Conservation (phyloP, 768 basidiomycete genomes). For the Phylloporus rhodoxanthus region DNA sequence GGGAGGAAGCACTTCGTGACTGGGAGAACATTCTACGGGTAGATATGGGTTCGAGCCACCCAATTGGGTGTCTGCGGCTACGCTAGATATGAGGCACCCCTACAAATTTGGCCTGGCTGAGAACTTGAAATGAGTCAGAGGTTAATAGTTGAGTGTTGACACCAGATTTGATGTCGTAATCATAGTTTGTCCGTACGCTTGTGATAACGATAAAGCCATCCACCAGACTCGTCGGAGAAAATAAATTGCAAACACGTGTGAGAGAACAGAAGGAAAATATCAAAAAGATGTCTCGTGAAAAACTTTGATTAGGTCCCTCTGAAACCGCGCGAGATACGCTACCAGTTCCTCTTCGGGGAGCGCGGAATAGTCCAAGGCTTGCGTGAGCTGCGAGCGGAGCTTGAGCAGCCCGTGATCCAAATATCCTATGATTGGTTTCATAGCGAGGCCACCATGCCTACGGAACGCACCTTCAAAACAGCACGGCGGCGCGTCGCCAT, state of each 20-base stretch:
- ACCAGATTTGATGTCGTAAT: slow-evolving; percentile 10
- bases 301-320: slow-evolving; percentile 60
- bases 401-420: slow-evolving; percentile 23
- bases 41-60: slow-evolving; percentile 13
- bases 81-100: neutral
- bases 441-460: neutral
- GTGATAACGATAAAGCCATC: slow-evolving; percentile 11
- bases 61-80: slow-evolving; percentile 6
- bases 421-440: neutral
- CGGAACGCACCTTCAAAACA: slow-evolving; percentile 50
- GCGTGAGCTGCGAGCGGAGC: slow-evolving; percentile 70
- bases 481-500: slow-evolving; percentile 60
- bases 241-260: slow-evolving; percentile 5
- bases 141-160: neutral
- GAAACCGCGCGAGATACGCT: slow-evolving; percentile 60
- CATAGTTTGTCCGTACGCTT: neutral
- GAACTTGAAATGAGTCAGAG: neutral
- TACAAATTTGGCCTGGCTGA: neutral
- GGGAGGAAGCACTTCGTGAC: neutral
- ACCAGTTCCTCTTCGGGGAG: slow-evolving; percentile 68
- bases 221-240: neutral
- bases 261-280: slow-evolving; percentile 4
- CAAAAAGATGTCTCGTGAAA: slow-evolving; percentile 22
- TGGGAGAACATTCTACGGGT: slow-evolving; percentile 8
- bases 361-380: slow-evolving; percentile 66